Evolutionary conservation across 192 early-diverging fungal species (phyloP).

Genomic region (Entrophospora sp.): DNA sequence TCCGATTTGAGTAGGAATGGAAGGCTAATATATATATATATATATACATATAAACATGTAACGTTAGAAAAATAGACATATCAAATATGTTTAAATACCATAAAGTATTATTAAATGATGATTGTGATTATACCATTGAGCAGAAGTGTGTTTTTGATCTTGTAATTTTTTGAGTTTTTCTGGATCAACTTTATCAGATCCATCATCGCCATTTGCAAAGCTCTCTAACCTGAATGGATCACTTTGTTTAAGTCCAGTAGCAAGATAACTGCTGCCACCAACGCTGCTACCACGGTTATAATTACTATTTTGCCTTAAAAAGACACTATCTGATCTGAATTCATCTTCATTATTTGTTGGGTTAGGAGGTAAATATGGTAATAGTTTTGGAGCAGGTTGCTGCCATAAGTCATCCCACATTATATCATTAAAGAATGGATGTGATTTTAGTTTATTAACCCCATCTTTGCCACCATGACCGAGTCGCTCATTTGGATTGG

Average conservation of each 20-base stretch:
- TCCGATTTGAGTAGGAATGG: constrained; percentile 43
- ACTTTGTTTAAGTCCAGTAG: constrained; percentile 23
- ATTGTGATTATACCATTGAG: constrained; percentile 16
- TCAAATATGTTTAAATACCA: neutral
- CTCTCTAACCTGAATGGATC: constrained; percentile 31
- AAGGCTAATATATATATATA: constrained; percentile 21
- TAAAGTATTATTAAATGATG: neutral
- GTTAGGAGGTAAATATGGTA: constrained; percentile 30
- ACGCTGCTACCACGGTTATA: constrained; percentile 8
- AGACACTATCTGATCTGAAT: no score
- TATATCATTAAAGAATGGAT: constrained; percentile 78
- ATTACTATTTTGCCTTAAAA: no score
- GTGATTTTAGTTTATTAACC: constrained; percentile 56
- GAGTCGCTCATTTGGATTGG: constrained; percentile 52
- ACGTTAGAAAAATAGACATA: neutral
- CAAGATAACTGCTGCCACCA: neutral
- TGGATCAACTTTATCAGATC: constrained; percentile 15
- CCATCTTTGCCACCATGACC: constrained; percentile 47
- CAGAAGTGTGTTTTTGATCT: constrained; percentile 16
- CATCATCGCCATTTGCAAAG: constrained; percentile 3
- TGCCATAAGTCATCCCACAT: constrained; percentile 57
- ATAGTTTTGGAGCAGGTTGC: constrained; percentile 41
- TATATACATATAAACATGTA: no score
- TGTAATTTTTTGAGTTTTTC: constrained; percentile 9
- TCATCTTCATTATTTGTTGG: constrained; percentile 27